phyloP scores from a whole-genome alignment of 371 early-diverging fungal genomes.

The Apophysomyces sp. region DNA sequence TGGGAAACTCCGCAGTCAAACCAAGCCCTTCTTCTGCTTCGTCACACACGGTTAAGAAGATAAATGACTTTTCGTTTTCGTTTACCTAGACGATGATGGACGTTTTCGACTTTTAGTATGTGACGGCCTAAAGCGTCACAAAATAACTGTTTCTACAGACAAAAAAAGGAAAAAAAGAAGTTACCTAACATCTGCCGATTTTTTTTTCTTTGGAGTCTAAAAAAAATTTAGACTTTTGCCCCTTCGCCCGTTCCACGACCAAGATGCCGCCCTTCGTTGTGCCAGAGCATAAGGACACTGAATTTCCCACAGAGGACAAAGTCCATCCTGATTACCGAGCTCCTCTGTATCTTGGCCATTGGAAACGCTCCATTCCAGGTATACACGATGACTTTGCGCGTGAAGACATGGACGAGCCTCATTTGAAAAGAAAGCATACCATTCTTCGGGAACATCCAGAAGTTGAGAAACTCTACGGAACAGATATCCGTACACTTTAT shows the following conservation, averaged over 20 bases:
- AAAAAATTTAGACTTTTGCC: background rate
- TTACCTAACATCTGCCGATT: background rate
- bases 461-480: slow-evolving; percentile 82
- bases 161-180: too few relatives aligned
- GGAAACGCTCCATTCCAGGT: slow-evolving; percentile 82
- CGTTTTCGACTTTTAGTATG: too few relatives aligned
- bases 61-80: too few relatives aligned
- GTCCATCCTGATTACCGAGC: slow-evolving; percentile 70
- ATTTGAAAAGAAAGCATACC: slow-evolving; percentile 85
- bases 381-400: slow-evolving; percentile 74
- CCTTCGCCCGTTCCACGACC: background rate
- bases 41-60: too few relatives aligned
- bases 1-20: too few relatives aligned
- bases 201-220: background rate
- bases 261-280: slow-evolving; percentile 32
- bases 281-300: slow-evolving; percentile 13
- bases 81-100: too few relatives aligned
- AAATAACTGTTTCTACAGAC: too few relatives aligned
- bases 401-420: slow-evolving; percentile 94
- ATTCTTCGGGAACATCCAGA: slow-evolving; percentile 91
- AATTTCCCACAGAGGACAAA: slow-evolving; percentile 1
- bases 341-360: slow-evolving; percentile 81
- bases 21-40: too few relatives aligned
- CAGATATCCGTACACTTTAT: slow-evolving; percentile 78
- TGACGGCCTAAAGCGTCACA: too few relatives aligned